Evolutionary conservation across 805 yeast species (phyloP), one percentile per base, ranked within the genome.

Genomic region (Metschnikowia bowlesiae): DNA sequence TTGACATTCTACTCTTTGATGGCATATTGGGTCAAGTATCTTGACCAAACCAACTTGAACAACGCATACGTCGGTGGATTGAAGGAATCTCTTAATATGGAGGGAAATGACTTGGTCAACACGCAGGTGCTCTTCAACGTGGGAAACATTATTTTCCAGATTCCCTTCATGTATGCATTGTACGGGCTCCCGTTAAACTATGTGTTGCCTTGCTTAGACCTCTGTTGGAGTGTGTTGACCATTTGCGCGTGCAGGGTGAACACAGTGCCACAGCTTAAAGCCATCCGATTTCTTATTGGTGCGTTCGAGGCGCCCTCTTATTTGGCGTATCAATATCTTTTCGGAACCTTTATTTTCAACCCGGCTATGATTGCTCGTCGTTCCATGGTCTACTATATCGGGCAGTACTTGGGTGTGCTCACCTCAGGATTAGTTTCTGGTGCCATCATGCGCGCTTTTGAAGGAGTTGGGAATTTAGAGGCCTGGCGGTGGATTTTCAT

Each of bases 21-120:
- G 45, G 66, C 75, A 6, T 72, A 67, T 59, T 73, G 73, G 61
- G 58, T 61, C 51, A 60, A 61, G 45, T 60, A 61, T 46, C 53
- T 61, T 47, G 62, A 60, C 53, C 63, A 58, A 47, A 54, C 61
- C 26, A 61, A 61, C 49, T 49, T 61, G 34, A 60, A 62, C 40
- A 63, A 62, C 48, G 68, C 67, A 22, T 64, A 64, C 44, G 63
- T 64, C 26, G 57, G 62, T 6, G 67, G 67, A 1, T 50, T 64
- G 46, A 50, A 54, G 47, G 64, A 60, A 18, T 52, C 56, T 28
- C 49, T 63, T 30, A 60, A 57, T 29, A 63, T 64, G 68, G 51
- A 60, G 45, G 67, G 67, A 1, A 63, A 64, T 48, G 67, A 64
- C 47, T 61, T 63, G 52, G 63, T 63, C 36, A 47, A 61, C 48